Percentiles rank a stretch among this genome's conserved stretches.
These are phyloP conservation scores for Aspergillus affinis DNA, from an alignment of 495 filamentous ascomycete species.

Conservation along the genomic window DNA sequence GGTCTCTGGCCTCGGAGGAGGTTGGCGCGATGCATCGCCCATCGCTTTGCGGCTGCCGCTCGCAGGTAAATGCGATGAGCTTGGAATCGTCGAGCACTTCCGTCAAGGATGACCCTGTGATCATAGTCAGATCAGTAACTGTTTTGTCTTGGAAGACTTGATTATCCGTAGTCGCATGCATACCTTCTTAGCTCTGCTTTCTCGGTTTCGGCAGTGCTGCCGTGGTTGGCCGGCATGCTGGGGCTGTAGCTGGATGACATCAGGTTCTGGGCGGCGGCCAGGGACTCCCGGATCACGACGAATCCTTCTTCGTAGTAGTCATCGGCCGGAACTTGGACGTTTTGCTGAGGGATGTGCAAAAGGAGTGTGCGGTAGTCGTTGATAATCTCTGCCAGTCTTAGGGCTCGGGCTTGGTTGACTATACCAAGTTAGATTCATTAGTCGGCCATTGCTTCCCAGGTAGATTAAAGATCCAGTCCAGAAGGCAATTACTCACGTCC, in stretches of 20 bases:
- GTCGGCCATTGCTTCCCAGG: background rate
- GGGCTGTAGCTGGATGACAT: slow-evolving; percentile 68
- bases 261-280: slow-evolving; percentile 71
- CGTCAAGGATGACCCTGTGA: slow-evolving; percentile 75
- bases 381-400: slow-evolving; percentile 80
- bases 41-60: slow-evolving; percentile 73
- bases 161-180: no score
- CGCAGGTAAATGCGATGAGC: slow-evolving; percentile 83
- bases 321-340: slow-evolving; percentile 54
- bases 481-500: slow-evolving; percentile 50
- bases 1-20: slow-evolving; percentile 66
- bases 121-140: background rate
- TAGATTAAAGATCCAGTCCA: background rate
- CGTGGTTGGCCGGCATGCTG: slow-evolving; percentile 45
- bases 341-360: slow-evolving; percentile 71
- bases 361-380: slow-evolving; percentile 82
- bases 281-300: slow-evolving; percentile 71
- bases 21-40: slow-evolving; percentile 70
- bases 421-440: slow-evolving; percentile 8
- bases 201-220: slow-evolving; percentile 63
- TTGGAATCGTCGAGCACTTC: slow-evolving; percentile 76
- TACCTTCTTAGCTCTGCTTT: slow-evolving; percentile 78
- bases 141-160: no score
- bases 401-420: slow-evolving; percentile 85
- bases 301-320: slow-evolving; percentile 81